Percentiles rank a stretch among this genome's conserved stretches.
Evolutionary conservation across 345 rosid species (phyloP).

Genomic region (Physaria fendleri): DNA sequence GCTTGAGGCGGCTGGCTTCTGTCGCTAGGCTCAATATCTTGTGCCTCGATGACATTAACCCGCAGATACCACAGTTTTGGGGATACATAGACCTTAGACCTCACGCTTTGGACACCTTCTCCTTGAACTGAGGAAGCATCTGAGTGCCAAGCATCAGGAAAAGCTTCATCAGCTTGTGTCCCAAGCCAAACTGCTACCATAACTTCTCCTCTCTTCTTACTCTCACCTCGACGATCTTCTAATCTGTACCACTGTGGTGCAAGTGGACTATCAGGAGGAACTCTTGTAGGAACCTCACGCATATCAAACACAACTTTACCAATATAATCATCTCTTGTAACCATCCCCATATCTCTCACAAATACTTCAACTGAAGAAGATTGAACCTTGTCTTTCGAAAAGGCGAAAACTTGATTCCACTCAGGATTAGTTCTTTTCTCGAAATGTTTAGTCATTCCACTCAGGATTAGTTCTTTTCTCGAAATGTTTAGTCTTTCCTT

Average conservation of each 20-base stretch:
- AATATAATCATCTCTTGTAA: slow-evolving; percentile 65
- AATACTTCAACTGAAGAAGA: slow-evolving; percentile 68
- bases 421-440: slow-evolving; percentile 74
- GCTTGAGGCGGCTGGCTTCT: slow-evolving; percentile 65
- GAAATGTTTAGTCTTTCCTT: slow-evolving; percentile 69
- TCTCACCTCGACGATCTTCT: slow-evolving; percentile 50
- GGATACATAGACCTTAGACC: slow-evolving; percentile 88
- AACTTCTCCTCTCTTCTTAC: slow-evolving; percentile 64
- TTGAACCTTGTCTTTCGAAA: slow-evolving; percentile 78
- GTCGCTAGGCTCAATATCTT: slow-evolving; percentile 67
- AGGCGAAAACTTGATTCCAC: slow-evolving; percentile 85
- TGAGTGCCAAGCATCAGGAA: slow-evolving; percentile 87
- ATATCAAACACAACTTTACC: slow-evolving; percentile 82
- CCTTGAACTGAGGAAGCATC: slow-evolving; percentile 78
- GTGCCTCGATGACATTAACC: slow-evolving; percentile 89
- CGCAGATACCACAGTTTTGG: slow-evolving; percentile 85
- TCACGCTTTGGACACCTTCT: slow-evolving; percentile 61
- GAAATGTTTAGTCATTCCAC: slow-evolving; percentile 70
- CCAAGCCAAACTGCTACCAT: slow-evolving; percentile 98
- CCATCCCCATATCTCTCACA: slow-evolving; percentile 72
- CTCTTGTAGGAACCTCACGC: slow-evolving; percentile 90
- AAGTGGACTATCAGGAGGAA: slow-evolving; percentile 92
- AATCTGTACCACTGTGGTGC: slow-evolving; percentile 92
- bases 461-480: slow-evolving; percentile 74
- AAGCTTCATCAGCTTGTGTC: slow-evolving; percentile 95